Percentiles rank a stretch among this genome's conserved stretches.
These are phyloP conservation scores for Chaetomiaceae sp. DNA, from an alignment of 2,329 filamentous ascomycete genomes.

Conservation along the genomic window DNA sequence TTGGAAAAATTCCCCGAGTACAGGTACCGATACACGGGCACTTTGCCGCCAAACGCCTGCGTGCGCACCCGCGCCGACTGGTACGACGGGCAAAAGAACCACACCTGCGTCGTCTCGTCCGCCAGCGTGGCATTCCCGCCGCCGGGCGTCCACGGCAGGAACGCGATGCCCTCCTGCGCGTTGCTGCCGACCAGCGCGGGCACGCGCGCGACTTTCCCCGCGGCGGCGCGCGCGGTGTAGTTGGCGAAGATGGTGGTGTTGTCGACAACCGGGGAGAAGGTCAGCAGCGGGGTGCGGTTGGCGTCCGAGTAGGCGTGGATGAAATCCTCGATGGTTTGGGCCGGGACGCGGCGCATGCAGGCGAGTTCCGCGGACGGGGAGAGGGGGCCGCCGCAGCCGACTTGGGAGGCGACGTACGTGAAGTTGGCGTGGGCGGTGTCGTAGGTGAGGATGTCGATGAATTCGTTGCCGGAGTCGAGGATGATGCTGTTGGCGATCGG, in stretches of 20 bases:
- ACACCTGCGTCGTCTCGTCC: constrained; percentile 4
- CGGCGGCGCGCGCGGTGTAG: constrained; percentile 27
- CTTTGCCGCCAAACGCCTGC: constrained; percentile 1
- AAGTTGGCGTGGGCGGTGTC: constrained; percentile 34
- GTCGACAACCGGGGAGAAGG: constrained; percentile 30
- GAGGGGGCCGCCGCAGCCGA: constrained; percentile 33
- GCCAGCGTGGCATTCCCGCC: constrained; percentile 16
- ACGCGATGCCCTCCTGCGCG: constrained; percentile 22
- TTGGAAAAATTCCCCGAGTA: constrained; percentile 29
- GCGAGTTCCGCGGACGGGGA: constrained; percentile 29
- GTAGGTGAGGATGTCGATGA: constrained; percentile 25
- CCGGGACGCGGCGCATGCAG: constrained; percentile 34
- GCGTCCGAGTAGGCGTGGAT: background rate
- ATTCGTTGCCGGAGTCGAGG: constrained; percentile 34
- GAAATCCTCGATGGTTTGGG: constrained; percentile 28
- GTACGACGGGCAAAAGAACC: constrained; percentile 25
- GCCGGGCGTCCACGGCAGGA: constrained; percentile 16
- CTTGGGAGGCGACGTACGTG: constrained; percentile 34
- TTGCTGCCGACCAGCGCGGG: constrained; percentile 25
- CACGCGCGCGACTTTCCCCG: constrained; percentile 24
- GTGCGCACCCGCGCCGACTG: constrained; percentile 15
- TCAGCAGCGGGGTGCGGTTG: constrained; percentile 12
- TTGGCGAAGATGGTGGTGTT: constrained; percentile 30
- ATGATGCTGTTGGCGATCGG: constrained; percentile 37
- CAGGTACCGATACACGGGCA: constrained; percentile 24